Conservation (phyloP, 2,329 filamentous ascomycete species). For the Cadophora sp. region DNA sequence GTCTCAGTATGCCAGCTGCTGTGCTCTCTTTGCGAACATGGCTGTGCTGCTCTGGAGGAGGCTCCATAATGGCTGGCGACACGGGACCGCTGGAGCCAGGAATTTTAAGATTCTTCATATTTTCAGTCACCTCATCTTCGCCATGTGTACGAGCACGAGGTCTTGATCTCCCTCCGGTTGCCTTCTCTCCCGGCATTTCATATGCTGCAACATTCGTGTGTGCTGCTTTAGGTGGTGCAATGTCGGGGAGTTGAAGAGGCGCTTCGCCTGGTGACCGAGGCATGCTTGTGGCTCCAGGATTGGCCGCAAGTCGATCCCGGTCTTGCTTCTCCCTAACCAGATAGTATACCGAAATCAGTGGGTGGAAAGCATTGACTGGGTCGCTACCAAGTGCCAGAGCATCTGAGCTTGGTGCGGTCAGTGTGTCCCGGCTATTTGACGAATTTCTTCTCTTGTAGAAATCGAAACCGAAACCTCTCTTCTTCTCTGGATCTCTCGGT, state of each 20-base stretch:
- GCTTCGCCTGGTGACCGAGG: conserved; percentile 61
- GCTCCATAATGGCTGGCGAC: conserved; percentile 58
- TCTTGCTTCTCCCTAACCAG: conserved; percentile 95
- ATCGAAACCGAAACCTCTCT: conserved; percentile 86
- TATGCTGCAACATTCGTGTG: conserved; percentile 87
- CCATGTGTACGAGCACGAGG: conserved; percentile 92
- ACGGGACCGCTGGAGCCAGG: conserved; percentile 53
- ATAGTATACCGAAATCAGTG: conserved; percentile 92
- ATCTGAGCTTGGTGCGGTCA: conserved; percentile 84
- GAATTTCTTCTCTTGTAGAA: conserved; percentile 97
- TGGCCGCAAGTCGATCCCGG: conserved; percentile 67
- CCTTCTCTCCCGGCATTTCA: conserved; percentile 88
- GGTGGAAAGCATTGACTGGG: conserved; percentile 91
- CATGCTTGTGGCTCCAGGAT: conserved; percentile 64
- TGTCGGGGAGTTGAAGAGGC: conserved; percentile 70
- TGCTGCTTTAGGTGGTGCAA: conserved; percentile 82
- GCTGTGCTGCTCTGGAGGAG: conserved; percentile 61
- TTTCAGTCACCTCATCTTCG: conserved; percentile 85
- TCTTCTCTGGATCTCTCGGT: conserved; percentile 74
- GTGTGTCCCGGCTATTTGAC: conserved; percentile 84
- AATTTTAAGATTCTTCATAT: conserved; percentile 69
- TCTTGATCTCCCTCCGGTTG: conserved; percentile 81
- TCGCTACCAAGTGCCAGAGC: conserved; percentile 83
- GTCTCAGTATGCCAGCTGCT: conserved; percentile 81
- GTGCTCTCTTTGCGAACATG: conserved; percentile 80